These are phyloP conservation scores for Phaffomyces antillensis DNA, from an alignment of 805 yeast genomes.

Conservation along the genomic window DNA sequence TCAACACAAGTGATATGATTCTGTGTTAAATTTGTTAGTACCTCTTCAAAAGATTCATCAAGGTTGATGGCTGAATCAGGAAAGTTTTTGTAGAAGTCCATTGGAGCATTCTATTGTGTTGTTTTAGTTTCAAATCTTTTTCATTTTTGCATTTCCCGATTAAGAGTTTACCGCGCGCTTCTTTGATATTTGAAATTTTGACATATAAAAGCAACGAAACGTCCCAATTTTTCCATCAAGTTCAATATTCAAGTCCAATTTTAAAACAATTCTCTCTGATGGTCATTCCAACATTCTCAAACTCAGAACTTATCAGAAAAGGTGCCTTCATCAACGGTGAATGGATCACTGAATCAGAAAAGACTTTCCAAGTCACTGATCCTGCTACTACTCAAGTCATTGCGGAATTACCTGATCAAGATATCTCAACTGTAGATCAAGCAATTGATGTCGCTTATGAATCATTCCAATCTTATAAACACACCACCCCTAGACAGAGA, in stretches of 20 bases:
- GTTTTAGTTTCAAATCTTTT: not conserved
- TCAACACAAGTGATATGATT: slow-evolving; percentile 30
- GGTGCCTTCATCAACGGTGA: slow-evolving; percentile 65
- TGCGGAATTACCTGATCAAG: slow-evolving; percentile 56
- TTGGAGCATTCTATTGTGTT: slow-evolving; percentile 5
- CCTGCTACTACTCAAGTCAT: slow-evolving; percentile 64
- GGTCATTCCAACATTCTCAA: slow-evolving; percentile 30
- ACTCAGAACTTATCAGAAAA: slow-evolving; percentile 47
- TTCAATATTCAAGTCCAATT: not conserved
- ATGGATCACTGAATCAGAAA: slow-evolving; percentile 47
- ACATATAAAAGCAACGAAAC: not conserved
- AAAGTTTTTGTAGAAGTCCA: slow-evolving; percentile 37
- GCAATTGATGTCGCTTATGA: slow-evolving; percentile 43
- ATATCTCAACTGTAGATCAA: slow-evolving; percentile 50
- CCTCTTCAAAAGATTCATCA: slow-evolving; percentile 23
- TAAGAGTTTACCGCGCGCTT: not conserved
- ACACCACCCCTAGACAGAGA: slow-evolving; percentile 44
- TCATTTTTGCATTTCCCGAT: too few relatives aligned
- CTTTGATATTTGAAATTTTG: too few relatives aligned
- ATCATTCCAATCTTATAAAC: slow-evolving; percentile 39
- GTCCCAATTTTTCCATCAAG: not conserved
- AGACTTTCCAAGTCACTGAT: slow-evolving; percentile 56
- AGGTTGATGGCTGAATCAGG: slow-evolving; percentile 30
- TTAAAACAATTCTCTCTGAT: not conserved
- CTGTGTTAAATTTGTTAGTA: slow-evolving; percentile 22